Conservation (phyloP, 768 basidiomycete species). For the Lepiota venenata region DNA sequence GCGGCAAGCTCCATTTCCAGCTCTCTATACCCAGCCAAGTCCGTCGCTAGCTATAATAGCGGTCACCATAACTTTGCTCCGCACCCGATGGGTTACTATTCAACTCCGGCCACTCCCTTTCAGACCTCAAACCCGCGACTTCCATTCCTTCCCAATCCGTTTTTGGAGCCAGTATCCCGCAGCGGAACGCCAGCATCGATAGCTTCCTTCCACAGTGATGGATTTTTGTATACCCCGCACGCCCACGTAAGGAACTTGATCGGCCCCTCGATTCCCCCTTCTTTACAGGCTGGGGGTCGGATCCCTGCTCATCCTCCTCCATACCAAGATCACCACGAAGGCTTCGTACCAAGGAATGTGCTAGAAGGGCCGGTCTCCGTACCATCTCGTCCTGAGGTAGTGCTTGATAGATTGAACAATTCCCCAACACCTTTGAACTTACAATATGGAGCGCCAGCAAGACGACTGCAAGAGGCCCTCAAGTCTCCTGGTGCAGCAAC, state of each 20-base stretch:
- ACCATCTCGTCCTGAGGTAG: background rate
- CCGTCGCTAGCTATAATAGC: background rate
- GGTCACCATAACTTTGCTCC: background rate
- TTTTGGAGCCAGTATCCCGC: slow-evolving; percentile 14
- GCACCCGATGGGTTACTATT: background rate
- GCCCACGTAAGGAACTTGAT: background rate
- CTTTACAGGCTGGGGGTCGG: background rate
- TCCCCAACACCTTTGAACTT: background rate
- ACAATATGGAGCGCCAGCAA: background rate
- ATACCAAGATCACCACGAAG: background rate
- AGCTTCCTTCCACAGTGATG: slow-evolving; percentile 15
- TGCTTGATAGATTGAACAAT: background rate
- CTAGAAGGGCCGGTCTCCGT: background rate
- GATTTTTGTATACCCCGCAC: background rate
- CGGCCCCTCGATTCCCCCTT: background rate
- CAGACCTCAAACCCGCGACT: background rate
- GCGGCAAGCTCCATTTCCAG: slow-evolving; percentile 10
- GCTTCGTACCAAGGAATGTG: background rate
- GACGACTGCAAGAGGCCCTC: background rate
- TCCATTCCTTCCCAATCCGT: slow-evolving; percentile 15
- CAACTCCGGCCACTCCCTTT: background rate
- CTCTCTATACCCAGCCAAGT: background rate
- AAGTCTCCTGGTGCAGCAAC: background rate
- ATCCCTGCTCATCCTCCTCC: background rate
- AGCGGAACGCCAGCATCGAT: slow-evolving; percentile 18